A percentile compares a stretch with the other conserved stretches of the same genome.
These are phyloP conservation scores for Meyerozyma smithsonii DNA, from an alignment of 1,139 yeast species.

Conservation along the genomic window DNA sequence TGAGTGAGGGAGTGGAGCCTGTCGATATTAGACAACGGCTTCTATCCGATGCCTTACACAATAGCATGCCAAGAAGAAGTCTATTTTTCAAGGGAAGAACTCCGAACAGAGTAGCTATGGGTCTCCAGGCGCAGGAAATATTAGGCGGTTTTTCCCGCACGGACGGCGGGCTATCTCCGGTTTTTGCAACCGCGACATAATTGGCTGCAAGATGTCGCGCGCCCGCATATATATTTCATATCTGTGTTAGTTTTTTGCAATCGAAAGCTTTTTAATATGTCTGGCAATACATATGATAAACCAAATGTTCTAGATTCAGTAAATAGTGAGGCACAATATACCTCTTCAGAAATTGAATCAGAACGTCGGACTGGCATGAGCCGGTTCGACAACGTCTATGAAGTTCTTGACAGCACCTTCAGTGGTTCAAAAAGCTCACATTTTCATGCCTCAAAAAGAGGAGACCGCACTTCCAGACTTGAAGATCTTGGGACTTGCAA, in stretches of 20 bases:
- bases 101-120: conserved; percentile 31
- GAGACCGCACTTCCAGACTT: background rate
- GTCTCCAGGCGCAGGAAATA: background rate
- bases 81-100: conserved; percentile 27
- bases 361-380: background rate
- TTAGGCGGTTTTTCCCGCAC: background rate
- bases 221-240: background rate
- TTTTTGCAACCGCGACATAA: background rate
- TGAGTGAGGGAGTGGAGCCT: conserved; percentile 55
- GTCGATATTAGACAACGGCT: conserved; percentile 35
- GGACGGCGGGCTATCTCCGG: conserved; percentile 1
- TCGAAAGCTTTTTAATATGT: background rate
- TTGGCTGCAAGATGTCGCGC: background rate
- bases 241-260: too few species aligned
- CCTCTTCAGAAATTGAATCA: background rate
- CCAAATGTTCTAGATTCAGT: background rate
- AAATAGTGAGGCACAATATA: background rate
- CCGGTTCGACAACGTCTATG: background rate
- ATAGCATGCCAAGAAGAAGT: conserved; percentile 28
- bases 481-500: background rate
- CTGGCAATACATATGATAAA: background rate
- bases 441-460: conserved; percentile 35
- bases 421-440: conserved; percentile 40
- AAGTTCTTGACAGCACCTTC: conserved; percentile 21
- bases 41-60: conserved; percentile 27